These are phyloP conservation scores for Fusarium papillatum DNA, from an alignment of 2,329 filamentous ascomycete species.

Conservation along the genomic window DNA sequence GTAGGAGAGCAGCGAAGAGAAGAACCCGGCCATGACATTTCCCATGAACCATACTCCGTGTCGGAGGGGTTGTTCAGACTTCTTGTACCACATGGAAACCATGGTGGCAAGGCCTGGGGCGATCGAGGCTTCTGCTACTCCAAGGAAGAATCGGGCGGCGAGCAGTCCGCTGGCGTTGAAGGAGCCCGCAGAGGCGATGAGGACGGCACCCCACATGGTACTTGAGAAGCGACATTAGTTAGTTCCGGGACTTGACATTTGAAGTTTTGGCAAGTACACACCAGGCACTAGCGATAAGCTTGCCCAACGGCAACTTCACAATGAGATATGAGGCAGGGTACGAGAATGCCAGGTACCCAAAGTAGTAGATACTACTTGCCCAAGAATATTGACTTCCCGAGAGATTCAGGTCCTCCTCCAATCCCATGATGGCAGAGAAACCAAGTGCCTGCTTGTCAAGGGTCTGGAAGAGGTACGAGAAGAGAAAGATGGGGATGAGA, in stretches of 20 bases:
- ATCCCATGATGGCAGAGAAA: slow-evolving; percentile 64
- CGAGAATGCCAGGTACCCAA: slow-evolving; percentile 59
- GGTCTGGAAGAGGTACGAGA: slow-evolving; percentile 71
- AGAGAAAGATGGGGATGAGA: slow-evolving; percentile 62
- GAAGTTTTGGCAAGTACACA: neutral
- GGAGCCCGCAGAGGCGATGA: slow-evolving; percentile 58
- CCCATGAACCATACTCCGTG: slow-evolving; percentile 51
- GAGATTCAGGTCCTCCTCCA: slow-evolving; percentile 60
- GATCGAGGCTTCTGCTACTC: slow-evolving; percentile 48
- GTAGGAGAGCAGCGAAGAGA: slow-evolving; percentile 47
- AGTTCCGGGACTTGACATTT: neutral
- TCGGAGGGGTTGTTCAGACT: slow-evolving; percentile 44
- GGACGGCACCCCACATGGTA: slow-evolving; percentile 53
- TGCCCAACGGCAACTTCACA: slow-evolving; percentile 43
- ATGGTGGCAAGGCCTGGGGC: slow-evolving; percentile 48
- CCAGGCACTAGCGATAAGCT: slow-evolving; percentile 40
- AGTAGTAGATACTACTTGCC: slow-evolving; percentile 64
- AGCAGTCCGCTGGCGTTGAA: slow-evolving; percentile 46
- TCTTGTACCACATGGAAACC: slow-evolving; percentile 52
- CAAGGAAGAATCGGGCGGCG: slow-evolving; percentile 50
- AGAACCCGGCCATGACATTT: slow-evolving; percentile 46
- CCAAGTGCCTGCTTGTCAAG: slow-evolving; percentile 70
- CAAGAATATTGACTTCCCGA: slow-evolving; percentile 65
- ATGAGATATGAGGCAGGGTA: slow-evolving; percentile 44
- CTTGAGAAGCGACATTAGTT: slow-evolving; percentile 6